Evolutionary conservation across 164 flowering plant genomes (phyloP), one percentile per base, ranked within the genome.

Genomic region (Taxillus chinensis): DNA sequence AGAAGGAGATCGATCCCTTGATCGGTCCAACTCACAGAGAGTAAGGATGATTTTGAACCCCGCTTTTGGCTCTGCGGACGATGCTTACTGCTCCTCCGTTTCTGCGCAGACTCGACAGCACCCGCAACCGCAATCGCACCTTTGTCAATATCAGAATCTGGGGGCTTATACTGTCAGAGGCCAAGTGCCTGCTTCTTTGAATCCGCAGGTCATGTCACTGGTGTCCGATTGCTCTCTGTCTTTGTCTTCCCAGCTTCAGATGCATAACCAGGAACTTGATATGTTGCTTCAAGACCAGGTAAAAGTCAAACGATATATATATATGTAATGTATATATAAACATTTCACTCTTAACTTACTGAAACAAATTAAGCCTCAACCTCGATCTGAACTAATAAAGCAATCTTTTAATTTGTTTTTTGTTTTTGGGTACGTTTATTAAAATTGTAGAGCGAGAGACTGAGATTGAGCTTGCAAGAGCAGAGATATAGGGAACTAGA

Each of bases 231-330:
- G 66, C 41, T 59, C 72, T 73, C 73, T 63, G 14, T 57, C 51
- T 55, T 45, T 75, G 17, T 71, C 64, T 5, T 48, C 66, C 27
- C 71, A 78, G 10, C 61, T 75, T 41, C 79, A 83, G 14, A 68
- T 59, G 41, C 85, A 80, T 57, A 73, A 62, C 40, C 71, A 68
- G 0, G 88, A 86, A 14, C 62, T 82, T 53, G 86, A 80, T n/a
- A 48, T 46, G 51, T 64, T 79, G 38, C 67, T 86, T 13, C 74
- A 65, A 14, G 37, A 78, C 1, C 84, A 83, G 84, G 91, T 82
- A 65, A 46, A n/a, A 55, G 63, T 0, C 10, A 48, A 48, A 48
- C 4, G 4, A 8, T 3, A 54, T 3, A 3, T 14, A 10, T 38
- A n/a, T n/a, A n/a, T n/a, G n/a, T n/a, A n/a, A n/a, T n/a, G n/a